These are phyloP conservation scores for Fereydounia khargensis DNA, from an alignment of 1,284 basidiomycete species.

Conservation along the genomic window DNA sequence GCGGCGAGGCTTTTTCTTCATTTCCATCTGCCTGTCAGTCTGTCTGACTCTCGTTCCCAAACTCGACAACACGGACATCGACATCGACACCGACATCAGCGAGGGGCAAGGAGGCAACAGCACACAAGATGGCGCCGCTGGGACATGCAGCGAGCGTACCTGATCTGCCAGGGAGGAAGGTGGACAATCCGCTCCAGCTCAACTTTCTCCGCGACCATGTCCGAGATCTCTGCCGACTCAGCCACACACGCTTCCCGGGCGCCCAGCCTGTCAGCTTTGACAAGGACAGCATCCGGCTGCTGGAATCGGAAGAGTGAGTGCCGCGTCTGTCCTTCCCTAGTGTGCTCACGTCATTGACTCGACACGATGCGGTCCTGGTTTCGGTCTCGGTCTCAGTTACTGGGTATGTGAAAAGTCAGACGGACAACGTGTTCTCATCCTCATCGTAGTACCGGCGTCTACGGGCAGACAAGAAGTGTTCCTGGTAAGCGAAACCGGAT, in stretches of 20 bases:
- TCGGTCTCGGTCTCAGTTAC: too few species aligned
- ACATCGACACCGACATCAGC: too few species aligned
- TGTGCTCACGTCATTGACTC: background rate
- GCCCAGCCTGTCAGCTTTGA: constrained; percentile 51
- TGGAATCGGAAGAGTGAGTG: constrained; percentile 36
- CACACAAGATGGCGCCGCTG: constrained; percentile 33
- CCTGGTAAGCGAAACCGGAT: constrained; percentile 15
- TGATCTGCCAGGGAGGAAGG: constrained; percentile 22
- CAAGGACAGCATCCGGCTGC: constrained; percentile 25
- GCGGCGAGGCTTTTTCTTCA: too few species aligned
- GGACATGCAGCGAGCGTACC: constrained; percentile 28
- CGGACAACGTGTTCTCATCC: constrained; percentile 83
- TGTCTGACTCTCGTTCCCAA: too few species aligned
- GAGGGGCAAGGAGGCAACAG: too few species aligned
- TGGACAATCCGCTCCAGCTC: constrained; percentile 17
- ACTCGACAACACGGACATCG: too few species aligned
- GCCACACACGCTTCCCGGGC: constrained; percentile 37
- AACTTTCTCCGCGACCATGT: constrained; percentile 27
- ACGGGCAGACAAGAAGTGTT: constrained; percentile 70
- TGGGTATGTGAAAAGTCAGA: constrained; percentile 99
- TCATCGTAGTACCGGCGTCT: constrained; percentile 66
- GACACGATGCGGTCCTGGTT: background rate
- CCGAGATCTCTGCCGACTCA: constrained; percentile 23
- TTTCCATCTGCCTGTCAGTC: too few species aligned
- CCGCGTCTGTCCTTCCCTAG: background rate